Evolutionary conservation across 345 rosid genomes (phyloP).

Genomic region (Clausena lansium): DNA sequence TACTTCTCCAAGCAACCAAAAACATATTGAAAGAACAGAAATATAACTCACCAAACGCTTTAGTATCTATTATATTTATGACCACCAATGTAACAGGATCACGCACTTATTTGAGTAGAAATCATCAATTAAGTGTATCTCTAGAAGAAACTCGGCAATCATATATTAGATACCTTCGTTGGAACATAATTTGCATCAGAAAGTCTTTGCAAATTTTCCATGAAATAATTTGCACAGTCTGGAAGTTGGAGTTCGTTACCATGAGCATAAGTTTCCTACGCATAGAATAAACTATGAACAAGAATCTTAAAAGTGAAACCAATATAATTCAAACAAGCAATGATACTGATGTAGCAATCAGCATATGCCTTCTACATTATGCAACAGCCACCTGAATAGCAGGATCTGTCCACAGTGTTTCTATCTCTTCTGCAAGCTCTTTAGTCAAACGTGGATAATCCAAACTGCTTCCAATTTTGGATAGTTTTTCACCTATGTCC

Average conservation of each 20-base stretch:
- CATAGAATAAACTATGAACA: constrained; percentile 9
- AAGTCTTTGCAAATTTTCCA: constrained; percentile 87
- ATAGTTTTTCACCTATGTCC: constrained; percentile 77
- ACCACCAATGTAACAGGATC: neutral
- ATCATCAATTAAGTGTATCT: neutral
- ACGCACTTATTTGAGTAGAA: neutral
- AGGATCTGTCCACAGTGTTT: constrained; percentile 85
- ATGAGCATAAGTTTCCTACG: constrained; percentile 81
- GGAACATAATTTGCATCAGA: constrained; percentile 81
- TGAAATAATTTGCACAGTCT: constrained; percentile 83
- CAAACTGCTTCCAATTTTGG: constrained; percentile 76
- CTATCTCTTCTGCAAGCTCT: constrained; percentile 74
- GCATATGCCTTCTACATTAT: constrained; percentile 7
- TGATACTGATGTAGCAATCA: neutral
- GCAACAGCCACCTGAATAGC: constrained; percentile 75
- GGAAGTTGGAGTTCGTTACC: constrained; percentile 94
- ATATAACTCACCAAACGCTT: neutral
- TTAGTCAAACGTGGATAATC: constrained; percentile 73
- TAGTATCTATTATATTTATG: neutral
- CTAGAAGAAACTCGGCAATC: neutral
- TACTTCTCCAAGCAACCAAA: neutral
- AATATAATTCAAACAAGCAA: neutral
- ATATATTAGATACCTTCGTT: constrained; percentile 58
- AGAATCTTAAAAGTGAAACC: neutral
- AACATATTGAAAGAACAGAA: neutral